A percentile compares a stretch with the other conserved stretches of the same genome.
Evolutionary conservation across 2,329 filamentous ascomycete genomes (phyloP).

Genomic region (Colletotrichum theobromicola): DNA sequence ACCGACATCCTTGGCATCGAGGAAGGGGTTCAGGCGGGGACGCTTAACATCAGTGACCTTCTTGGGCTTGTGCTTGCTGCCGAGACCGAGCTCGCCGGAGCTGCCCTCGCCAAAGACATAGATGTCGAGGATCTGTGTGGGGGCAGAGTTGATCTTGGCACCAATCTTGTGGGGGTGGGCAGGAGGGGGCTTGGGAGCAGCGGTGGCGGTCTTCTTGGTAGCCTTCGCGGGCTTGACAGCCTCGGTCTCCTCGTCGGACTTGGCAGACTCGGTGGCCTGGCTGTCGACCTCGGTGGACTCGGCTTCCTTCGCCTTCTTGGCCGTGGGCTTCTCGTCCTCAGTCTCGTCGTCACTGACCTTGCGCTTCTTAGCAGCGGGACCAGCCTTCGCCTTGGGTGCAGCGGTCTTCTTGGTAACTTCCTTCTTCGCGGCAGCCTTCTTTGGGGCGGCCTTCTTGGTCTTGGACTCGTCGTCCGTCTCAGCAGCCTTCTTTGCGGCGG

Average conservation of each 20-base stretch:
- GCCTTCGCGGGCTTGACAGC: slow-evolving; percentile 19
- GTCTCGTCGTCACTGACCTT: slow-evolving; percentile 17
- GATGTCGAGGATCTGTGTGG: slow-evolving; percentile 69
- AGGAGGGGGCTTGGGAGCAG: slow-evolving; percentile 15
- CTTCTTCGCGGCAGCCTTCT: slow-evolving; percentile 57
- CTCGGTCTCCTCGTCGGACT: slow-evolving; percentile 12
- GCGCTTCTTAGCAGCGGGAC: slow-evolving; percentile 23
- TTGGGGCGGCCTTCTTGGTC: slow-evolving; percentile 48
- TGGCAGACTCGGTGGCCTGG: slow-evolving; percentile 18
- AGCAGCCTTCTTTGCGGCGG: slow-evolving; percentile 41
- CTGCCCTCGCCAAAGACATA: slow-evolving; percentile 83
- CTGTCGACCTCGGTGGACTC: slow-evolving; percentile 15
- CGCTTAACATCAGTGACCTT: slow-evolving; percentile 74
- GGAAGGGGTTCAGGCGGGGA: slow-evolving; percentile 70
- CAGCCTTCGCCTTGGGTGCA: slow-evolving; percentile 8
- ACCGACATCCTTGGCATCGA: slow-evolving; percentile 61
- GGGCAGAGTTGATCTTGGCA: slow-evolving; percentile 59
- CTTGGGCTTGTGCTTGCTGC: slow-evolving; percentile 64
- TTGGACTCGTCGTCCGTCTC: slow-evolving; percentile 25
- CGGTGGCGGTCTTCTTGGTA: slow-evolving; percentile 15
- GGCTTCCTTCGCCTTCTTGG: slow-evolving; percentile 24
- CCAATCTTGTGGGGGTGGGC: slow-evolving; percentile 21
- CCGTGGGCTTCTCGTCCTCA: slow-evolving; percentile 24
- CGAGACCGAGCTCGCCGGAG: slow-evolving; percentile 83
- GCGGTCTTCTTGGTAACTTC: slow-evolving; percentile 13